These are phyloP conservation scores for Guadua angustifolia DNA, from an alignment of 176 grass and related monocot genomes.

Conservation along the genomic window DNA sequence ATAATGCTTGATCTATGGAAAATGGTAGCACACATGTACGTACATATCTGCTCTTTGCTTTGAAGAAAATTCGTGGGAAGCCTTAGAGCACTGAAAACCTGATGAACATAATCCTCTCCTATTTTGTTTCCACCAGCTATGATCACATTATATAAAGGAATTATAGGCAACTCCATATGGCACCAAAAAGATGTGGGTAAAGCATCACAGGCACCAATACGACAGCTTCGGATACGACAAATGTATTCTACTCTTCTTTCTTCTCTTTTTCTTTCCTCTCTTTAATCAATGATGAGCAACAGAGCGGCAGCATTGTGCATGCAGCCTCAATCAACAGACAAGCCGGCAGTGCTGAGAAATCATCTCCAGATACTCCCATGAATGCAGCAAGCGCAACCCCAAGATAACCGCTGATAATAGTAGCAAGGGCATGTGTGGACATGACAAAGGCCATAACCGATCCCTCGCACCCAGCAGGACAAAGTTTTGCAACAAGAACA, in stretches of 20 bases:
- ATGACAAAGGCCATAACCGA: conserved; percentile 91
- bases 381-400: conserved; percentile 75
- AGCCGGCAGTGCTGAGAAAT: conserved; percentile 71
- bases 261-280: conserved; percentile 60
- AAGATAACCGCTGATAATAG: conserved; percentile 79
- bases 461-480: conserved; percentile 81
- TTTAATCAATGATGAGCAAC: conserved; percentile 59
- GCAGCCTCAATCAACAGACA: conserved; percentile 72
- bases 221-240: conserved; percentile 2
- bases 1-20: conserved; percentile 39
- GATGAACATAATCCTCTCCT: conserved; percentile 25
- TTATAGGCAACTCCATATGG: neutral
- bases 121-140: conserved; percentile 34
- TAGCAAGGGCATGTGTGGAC: conserved; percentile 77
- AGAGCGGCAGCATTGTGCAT: conserved; percentile 75
- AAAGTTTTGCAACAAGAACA: conserved; percentile 75
- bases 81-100: conserved; percentile 15
- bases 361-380: conserved; percentile 61
- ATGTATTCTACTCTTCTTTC: conserved; percentile 65
- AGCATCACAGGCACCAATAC: conserved; percentile 2
- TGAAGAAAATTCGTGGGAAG: conserved; percentile 5
- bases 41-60: conserved; percentile 32
- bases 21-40: conserved; percentile 28
- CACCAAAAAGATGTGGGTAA: conserved; percentile 8
- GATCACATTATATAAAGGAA: conserved; percentile 31